Evolutionary conservation across 177 flowering plant species (phyloP).

Genomic region (Vitis hybrid): DNA sequence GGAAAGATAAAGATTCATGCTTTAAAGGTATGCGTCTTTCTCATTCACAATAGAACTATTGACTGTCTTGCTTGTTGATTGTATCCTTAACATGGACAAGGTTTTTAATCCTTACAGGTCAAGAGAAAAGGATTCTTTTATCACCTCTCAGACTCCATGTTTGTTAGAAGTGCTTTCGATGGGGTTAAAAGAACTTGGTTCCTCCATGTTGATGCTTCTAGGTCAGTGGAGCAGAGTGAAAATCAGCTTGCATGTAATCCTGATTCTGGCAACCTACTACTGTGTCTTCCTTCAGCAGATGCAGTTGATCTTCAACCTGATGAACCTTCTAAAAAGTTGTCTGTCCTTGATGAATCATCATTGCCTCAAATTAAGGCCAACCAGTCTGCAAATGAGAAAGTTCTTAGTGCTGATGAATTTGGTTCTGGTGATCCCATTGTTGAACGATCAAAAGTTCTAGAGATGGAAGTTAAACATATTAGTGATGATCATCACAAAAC

Average conservation of each 20-base stretch:
- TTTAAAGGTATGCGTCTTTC: conserved; percentile 48
- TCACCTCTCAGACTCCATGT: conserved; percentile 67
- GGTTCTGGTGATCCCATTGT: conserved; percentile 8
- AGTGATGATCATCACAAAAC: conserved; percentile 2
- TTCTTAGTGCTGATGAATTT: conserved; percentile 1
- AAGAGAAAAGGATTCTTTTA: conserved; percentile 53
- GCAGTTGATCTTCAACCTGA: conserved; percentile 10
- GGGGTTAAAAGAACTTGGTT: conserved; percentile 50
- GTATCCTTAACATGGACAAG: background rate
- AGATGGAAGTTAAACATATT: conserved; percentile 9
- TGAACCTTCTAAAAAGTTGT: conserved; percentile 11
- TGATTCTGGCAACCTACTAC: conserved; percentile 14
- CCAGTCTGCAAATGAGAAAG: conserved; percentile 4
- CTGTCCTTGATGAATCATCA: conserved; percentile 12
- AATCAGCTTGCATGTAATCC: conserved; percentile 6
- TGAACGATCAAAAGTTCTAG: conserved; percentile 11
- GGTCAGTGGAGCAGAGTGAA: conserved; percentile 1
- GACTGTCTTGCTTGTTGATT: background rate
- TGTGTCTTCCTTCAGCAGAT: conserved; percentile 18
- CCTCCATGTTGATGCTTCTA: conserved; percentile 51
- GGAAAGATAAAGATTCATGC: conserved; percentile 55
- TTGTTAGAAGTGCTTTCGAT: conserved; percentile 51
- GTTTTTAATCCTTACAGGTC: conserved; percentile 43
- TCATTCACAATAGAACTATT: background rate
- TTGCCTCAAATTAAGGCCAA: conserved; percentile 13